Conservation (phyloP, 2,329 filamentous ascomycete species). For the Lasiodiplodia sp. region DNA sequence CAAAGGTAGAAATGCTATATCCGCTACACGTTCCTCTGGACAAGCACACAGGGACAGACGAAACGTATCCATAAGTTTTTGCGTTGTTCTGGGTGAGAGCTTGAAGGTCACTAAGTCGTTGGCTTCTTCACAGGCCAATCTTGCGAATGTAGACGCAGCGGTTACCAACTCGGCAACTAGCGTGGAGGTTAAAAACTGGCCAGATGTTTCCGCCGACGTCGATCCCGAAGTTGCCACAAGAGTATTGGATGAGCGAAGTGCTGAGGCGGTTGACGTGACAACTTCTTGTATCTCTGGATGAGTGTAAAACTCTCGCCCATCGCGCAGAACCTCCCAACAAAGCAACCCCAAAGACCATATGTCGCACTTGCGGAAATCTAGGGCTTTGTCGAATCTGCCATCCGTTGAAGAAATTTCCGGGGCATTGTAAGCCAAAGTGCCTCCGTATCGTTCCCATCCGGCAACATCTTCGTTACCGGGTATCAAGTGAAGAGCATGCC, state of each 20-base stretch:
- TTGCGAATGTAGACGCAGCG: too few relatives aligned
- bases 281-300: background rate
- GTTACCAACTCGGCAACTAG: too few relatives aligned
- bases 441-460: slow-evolving; percentile 23
- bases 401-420: slow-evolving; percentile 3
- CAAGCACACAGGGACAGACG: background rate
- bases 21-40: background rate
- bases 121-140: too few relatives aligned
- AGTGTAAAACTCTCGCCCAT: background rate
- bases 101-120: background rate
- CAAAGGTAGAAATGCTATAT: background rate
- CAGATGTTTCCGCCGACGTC: too few relatives aligned
- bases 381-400: background rate
- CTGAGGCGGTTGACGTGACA: background rate
- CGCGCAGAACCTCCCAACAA: background rate
- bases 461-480: slow-evolving; percentile 8
- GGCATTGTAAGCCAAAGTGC: slow-evolving; percentile 26
- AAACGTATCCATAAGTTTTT: background rate
- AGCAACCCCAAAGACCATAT: slow-evolving; percentile 31
- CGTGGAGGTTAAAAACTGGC: too few relatives aligned
- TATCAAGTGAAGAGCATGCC: slow-evolving; percentile 19
- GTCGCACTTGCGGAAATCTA: slow-evolving; percentile 31
- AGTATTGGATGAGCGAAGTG: background rate
- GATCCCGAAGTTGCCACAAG: background rate
- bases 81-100: background rate